Base-by-base conservation (phyloP, 2,329 filamentous ascomycete genomes). In the Fusarium verticillioides region DNA sequence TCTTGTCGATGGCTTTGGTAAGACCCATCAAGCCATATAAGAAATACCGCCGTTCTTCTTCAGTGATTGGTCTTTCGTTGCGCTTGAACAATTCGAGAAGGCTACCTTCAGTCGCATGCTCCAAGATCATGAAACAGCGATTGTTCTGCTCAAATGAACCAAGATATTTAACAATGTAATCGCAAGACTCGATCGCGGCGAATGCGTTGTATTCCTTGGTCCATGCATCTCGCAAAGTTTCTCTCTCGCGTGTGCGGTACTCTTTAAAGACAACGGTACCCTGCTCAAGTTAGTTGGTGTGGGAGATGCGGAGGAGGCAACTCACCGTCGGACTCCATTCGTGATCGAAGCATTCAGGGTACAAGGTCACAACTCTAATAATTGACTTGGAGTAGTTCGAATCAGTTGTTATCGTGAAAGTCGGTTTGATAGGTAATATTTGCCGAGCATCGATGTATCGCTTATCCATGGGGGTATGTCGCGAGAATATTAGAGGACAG, bases 261-360 rank as follows among this genome's bases (percentile, higher is more conserved):
- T 63, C 58, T 21, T 75, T 75, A 10, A 74, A 66, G 5, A 72
- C 56, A 21, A 74, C 32, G 9, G 16, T 66, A 1, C 43, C 72
- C 74, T 30, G 0, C n/a, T 11, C 4, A 12, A 5, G 19, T 73
- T 26, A 63, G 50, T 21, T 23, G 43, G 19, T 6, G 11, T 9
- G 13, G 16, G 15, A n/a, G 12, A 13, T 23, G n/a, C 36, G 26
- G 4, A 53, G 21, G 21, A 26, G 15, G 32, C 1, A n/a, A 60
- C 58, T 37, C 39, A 53, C 69, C 2, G 60, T 30, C 12, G 19
- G 15, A 15, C 43, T 50, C 68, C 56, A 70, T 11, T 23, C 50
- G 6, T 10, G 23, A 26, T 64, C 60, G 12, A 43, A 58, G 23
- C 63, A 74, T 2, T 56, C 63, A 6, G 43, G 21, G 9, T 72